phyloP scores from a whole-genome alignment of 2,329 filamentous ascomycete genomes.

The Sporothrix schenckii region DNA sequence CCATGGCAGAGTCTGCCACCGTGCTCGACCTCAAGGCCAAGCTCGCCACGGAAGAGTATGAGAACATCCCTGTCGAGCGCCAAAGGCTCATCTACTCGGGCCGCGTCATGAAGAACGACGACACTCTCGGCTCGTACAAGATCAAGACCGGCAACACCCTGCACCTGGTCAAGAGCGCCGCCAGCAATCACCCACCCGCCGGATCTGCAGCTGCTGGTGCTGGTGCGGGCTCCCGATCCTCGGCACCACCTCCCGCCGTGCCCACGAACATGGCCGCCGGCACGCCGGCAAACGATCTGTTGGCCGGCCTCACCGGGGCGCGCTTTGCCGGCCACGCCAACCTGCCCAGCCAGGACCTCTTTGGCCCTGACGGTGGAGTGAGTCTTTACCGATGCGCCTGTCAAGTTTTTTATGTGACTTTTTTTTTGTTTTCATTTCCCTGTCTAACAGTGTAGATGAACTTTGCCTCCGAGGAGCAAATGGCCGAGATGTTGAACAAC shows the following conservation, averaged over 20 bases:
- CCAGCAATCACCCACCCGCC: constrained; percentile 70
- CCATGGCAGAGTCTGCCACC: constrained; percentile 73
- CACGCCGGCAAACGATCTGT: constrained; percentile 76
- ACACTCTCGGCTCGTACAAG: constrained; percentile 83
- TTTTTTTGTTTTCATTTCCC: neutral
- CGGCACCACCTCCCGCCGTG: constrained; percentile 61
- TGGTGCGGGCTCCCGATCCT: constrained; percentile 43
- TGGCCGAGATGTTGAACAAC: constrained; percentile 84
- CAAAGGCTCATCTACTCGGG: constrained; percentile 98
- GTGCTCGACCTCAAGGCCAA: constrained; percentile 88
- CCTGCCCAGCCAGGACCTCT: constrained; percentile 82
- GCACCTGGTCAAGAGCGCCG: constrained; percentile 94
- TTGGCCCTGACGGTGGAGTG: constrained; percentile 92
- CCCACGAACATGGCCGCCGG: constrained; percentile 80
- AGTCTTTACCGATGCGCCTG: constrained; percentile 47
- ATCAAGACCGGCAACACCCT: constrained; percentile 95
- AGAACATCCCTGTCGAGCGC: constrained; percentile 82
- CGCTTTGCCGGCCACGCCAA: constrained; percentile 91
- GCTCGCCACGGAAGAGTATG: constrained; percentile 77
- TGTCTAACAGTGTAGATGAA: constrained; percentile 71
- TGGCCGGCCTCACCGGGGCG: constrained; percentile 88
- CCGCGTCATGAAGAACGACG: constrained; percentile 92
- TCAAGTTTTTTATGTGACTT: neutral
- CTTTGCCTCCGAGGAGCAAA: constrained; percentile 77
- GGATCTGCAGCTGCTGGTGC: constrained; percentile 14